Evolutionary conservation across 78 protist genomes (phyloP), one percentile per base, ranked within the genome.

Genomic region (Goniomonas avonlea): DNA sequence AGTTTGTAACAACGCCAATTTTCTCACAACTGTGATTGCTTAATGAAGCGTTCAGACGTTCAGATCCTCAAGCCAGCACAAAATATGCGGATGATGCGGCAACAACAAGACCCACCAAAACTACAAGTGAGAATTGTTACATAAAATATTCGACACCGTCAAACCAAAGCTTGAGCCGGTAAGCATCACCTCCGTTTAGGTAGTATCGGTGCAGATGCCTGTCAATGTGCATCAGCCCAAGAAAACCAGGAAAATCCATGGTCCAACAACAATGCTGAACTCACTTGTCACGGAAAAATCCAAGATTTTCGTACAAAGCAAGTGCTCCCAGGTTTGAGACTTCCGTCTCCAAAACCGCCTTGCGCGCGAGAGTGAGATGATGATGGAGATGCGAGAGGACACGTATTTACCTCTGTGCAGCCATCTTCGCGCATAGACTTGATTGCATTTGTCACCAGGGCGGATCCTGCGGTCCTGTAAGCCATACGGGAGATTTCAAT

Each of bases 91-190:
- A n/a, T n/a, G n/a, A n/a, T n/a, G n/a, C n/a, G n/a, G n/a, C n/a
- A n/a, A n/a, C n/a, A n/a, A n/a, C n/a, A n/a, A n/a, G n/a, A n/a
- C n/a, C n/a, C n/a, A n/a, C n/a, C n/a, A n/a, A n/a, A n/a, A n/a
- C n/a, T n/a, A n/a, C n/a, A n/a, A n/a, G n/a, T n/a, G n/a, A n/a
- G n/a, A n/a, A n/a, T n/a, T n/a, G 9, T 63, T 43, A 63, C 3
- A 43, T 38, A 35, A 41, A 68, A 34, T 68, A 68, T 8, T 7
- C 75, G 58, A 68, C 75, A 39, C 75, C 75, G 9, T 48, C 59
- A 53, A 84, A 70, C 81, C 81, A 85, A 25, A 79, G 73, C 61
- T 85, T 85, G 68, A 85, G 77, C 20, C 89, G 89, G 69, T 65
- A 60, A 5, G 89, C 89, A 34, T 76, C 78, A 23, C 59, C 41